These are phyloP conservation scores for Penicillium sclerotiorum DNA, from an alignment of 2,329 filamentous ascomycete species.

Conservation along the genomic window DNA sequence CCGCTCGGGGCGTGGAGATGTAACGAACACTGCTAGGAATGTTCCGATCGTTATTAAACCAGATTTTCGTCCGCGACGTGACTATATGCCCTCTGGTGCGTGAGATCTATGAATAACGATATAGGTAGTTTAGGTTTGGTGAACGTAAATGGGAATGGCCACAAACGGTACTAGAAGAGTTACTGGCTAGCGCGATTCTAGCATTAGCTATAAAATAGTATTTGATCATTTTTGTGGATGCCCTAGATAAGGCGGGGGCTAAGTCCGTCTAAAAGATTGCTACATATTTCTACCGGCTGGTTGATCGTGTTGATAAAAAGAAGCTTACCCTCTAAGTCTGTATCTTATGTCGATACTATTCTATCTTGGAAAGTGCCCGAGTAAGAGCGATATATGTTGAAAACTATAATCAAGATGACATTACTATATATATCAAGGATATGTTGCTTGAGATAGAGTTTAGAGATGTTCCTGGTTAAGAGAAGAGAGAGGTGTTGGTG, in stretches of 20 bases:
- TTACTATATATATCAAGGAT: slow-evolving; percentile 9
- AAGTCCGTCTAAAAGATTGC: slow-evolving; percentile 4
- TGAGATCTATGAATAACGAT: slow-evolving; percentile 9
- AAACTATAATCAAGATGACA: slow-evolving; percentile 7
- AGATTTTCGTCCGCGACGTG: slow-evolving; percentile 12
- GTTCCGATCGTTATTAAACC: slow-evolving; percentile 19
- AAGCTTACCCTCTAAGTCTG: slow-evolving; percentile 2
- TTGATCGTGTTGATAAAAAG: background rate
- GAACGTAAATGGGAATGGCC: slow-evolving; percentile 8
- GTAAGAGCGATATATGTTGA: slow-evolving; percentile 11
- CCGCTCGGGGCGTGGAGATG: slow-evolving; percentile 13
- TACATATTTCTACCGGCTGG: slow-evolving; percentile 8
- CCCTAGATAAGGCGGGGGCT: too few relatives aligned
- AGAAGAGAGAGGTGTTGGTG: background rate
- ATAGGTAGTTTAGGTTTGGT: slow-evolving; percentile 5
- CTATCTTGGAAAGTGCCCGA: slow-evolving; percentile 2
- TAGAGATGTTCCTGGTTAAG: background rate
- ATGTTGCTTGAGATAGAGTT: background rate
- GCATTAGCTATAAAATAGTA: background rate
- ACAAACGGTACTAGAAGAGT: slow-evolving; percentile 1
- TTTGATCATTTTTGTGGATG: slow-evolving; percentile 14
- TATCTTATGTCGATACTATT: slow-evolving; percentile 22
- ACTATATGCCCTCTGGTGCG: slow-evolving; percentile 6
- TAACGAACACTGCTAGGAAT: slow-evolving; percentile 19
- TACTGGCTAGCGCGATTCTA: slow-evolving; percentile 4